Percentiles rank a stretch among this genome's conserved stretches.
These are phyloP conservation scores for Tricholoma matsutake DNA, from an alignment of 768 basidiomycete genomes.

Conservation along the genomic window DNA sequence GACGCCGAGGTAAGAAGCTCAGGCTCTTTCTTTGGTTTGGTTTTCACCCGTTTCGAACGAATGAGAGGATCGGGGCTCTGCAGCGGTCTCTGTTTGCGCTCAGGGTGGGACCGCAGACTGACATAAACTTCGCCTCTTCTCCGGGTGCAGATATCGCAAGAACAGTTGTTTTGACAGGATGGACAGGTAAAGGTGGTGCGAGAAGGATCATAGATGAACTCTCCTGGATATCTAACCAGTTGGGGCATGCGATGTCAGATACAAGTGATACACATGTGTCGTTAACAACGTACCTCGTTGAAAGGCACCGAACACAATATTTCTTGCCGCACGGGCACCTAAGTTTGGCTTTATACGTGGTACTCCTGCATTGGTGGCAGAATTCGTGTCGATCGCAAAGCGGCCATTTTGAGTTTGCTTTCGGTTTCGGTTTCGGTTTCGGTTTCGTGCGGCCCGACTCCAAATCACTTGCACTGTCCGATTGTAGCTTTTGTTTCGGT, in stretches of 20 bases:
- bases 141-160: conserved; percentile 43
- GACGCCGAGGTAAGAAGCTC: neutral
- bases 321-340: conserved; percentile 11
- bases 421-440: neutral
- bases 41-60: neutral
- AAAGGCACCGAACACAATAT: conserved; percentile 19
- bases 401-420: conserved; percentile 2
- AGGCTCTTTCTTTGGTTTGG: neutral
- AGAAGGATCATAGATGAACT: conserved; percentile 15
- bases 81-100: neutral
- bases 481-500: neutral
- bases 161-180: conserved; percentile 41
- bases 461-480: neutral
- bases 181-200: conserved; percentile 39
- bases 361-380: conserved; percentile 23
- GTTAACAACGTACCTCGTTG: conserved; percentile 9
- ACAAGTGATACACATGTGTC: neutral
- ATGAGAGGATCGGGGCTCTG: neutral
- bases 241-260: neutral
- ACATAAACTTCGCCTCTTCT: conserved; percentile 47
- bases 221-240: conserved; percentile 22
- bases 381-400: conserved; percentile 5
- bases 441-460: neutral
- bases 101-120: neutral
- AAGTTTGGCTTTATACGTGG: conserved; percentile 6